phyloP scores from a whole-genome alignment of 352 stramenopile genomes.

The Phytophthora sp. region DNA sequence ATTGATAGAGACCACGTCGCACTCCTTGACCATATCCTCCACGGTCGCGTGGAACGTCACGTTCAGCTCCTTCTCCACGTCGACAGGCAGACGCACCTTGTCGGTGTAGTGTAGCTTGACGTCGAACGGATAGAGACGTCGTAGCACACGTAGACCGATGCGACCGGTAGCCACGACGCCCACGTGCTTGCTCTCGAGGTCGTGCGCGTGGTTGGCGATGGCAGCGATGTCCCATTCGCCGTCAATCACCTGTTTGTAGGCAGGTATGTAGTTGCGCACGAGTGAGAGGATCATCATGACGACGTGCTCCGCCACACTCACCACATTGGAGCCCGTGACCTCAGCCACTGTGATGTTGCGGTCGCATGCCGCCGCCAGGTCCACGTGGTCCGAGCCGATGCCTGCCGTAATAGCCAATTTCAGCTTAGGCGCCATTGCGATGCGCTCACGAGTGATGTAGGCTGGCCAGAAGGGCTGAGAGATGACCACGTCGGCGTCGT shows the following conservation, averaged over 20 bases:
- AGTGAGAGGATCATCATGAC: constrained; percentile 49
- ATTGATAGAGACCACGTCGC: constrained; percentile 82
- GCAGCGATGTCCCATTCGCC: constrained; percentile 52
- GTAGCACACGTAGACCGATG: constrained; percentile 47
- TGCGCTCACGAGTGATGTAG: constrained; percentile 52
- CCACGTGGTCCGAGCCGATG: constrained; percentile 54
- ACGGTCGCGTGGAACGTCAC: constrained; percentile 41
- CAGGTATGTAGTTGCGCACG: constrained; percentile 58
- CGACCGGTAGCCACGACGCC: constrained; percentile 46
- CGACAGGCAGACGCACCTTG: constrained; percentile 42
- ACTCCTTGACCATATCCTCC: constrained; percentile 53
- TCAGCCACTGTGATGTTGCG: constrained; percentile 50
- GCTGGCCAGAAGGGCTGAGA: constrained; percentile 58
- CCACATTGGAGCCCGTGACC: constrained; percentile 52
- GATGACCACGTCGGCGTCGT: constrained; percentile 52
- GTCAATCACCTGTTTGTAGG: constrained; percentile 47
- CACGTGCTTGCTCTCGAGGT: constrained; percentile 53
- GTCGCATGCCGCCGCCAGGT: constrained; percentile 48
- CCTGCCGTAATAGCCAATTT: constrained; percentile 52
- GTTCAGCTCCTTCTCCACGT: constrained; percentile 55
- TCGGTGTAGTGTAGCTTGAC: constrained; percentile 59
- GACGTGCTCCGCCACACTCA: constrained; percentile 55
- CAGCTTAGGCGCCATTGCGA: constrained; percentile 50
- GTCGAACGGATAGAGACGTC: constrained; percentile 51
- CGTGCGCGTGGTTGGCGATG: constrained; percentile 42